Percentiles rank a stretch among this genome's conserved stretches.
Evolutionary conservation across 257 asterid species (phyloP).

Genomic region (Agastache rugosa): DNA sequence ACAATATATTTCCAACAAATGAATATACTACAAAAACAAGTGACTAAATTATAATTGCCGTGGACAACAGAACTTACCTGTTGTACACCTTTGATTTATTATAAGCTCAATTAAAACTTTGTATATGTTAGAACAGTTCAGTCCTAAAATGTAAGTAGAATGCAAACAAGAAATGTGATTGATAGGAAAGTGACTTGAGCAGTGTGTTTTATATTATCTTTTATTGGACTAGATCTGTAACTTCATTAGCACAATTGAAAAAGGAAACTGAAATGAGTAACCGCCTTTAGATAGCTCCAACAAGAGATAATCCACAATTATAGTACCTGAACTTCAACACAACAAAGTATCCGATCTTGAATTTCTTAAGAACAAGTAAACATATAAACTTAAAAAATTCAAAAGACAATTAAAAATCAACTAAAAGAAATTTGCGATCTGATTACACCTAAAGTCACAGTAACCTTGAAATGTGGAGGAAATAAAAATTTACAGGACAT

Average conservation of each 20-base stretch:
- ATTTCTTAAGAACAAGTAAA: background rate
- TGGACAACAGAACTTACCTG: no score
- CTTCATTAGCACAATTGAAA: background rate
- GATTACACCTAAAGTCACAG: background rate
- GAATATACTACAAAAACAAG: no score
- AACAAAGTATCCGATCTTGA: background rate
- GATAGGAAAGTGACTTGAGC: background rate
- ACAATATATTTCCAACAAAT: no score
- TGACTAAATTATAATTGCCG: no score
- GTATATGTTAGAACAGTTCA: background rate
- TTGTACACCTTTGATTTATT: no score
- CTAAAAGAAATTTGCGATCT: background rate
- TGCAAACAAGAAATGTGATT: background rate
- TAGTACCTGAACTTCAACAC: slow-evolving; percentile 4
- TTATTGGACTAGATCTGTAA: background rate
- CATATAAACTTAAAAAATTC: background rate
- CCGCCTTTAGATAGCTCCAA: background rate
- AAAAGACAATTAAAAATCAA: background rate
- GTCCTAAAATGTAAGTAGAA: background rate
- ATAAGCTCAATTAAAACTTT: slow-evolving; percentile 11
- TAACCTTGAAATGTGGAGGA: slow-evolving; percentile 89
- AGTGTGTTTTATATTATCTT: background rate
- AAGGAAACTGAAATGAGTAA: no score
- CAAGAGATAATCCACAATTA: background rate
- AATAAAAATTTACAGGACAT: slow-evolving; percentile 14